Base-by-base conservation (phyloP, 1,284 basidiomycete species). In the Tilletiaria anomala region DNA sequence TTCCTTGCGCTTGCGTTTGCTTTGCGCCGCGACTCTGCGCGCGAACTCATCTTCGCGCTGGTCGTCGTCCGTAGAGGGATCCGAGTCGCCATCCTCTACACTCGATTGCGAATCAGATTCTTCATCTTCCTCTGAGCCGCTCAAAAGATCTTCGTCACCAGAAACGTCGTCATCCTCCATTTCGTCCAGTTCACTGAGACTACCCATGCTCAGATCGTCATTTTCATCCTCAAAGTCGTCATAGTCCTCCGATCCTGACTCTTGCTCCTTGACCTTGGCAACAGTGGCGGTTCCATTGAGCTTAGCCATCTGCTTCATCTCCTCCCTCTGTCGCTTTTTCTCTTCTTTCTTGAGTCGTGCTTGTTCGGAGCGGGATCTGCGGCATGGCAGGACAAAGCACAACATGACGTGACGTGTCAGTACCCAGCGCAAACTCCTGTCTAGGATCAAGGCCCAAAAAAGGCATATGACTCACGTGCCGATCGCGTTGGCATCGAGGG, bases 201-300 rank as follows among this genome's bases (percentile, higher is more conserved):
- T 24, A 11, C 23, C 21, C 44, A 32, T 29, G 22, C 15, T 22
- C n/a, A n/a, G 17, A 5, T 39, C 35, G 10, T 22, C 38, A 5
- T 42, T 38, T 8, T 35, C 43, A 11, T 39, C 42, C 8, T 46
- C 47, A 20, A 50, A 47, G 21, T 56, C 47, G 24, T 42, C 83
- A 61, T 73, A 73, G 44, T 73, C 77, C 19, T 71, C 68, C 24
- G 89, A 72, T 83, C 60, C 87, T 85, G 29, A 80, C 76, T 48
- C 79, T 78, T 32, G 78, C 80, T 20, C 81, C 22, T 34, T 31
- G 24, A 19, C 15, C 6, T 31, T 22, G 32, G 16, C 20, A 15
- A 31, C 18, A n/a, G 19, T 17, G 8, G 32, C 35, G 14, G 22
- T 29, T 8, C 26, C 10, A n/a, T 8, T n/a, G n/a, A 29, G 26